Evolutionary conservation across 2,329 filamentous ascomycete genomes (phyloP).

Genomic region (Fonsecaea monophora): DNA sequence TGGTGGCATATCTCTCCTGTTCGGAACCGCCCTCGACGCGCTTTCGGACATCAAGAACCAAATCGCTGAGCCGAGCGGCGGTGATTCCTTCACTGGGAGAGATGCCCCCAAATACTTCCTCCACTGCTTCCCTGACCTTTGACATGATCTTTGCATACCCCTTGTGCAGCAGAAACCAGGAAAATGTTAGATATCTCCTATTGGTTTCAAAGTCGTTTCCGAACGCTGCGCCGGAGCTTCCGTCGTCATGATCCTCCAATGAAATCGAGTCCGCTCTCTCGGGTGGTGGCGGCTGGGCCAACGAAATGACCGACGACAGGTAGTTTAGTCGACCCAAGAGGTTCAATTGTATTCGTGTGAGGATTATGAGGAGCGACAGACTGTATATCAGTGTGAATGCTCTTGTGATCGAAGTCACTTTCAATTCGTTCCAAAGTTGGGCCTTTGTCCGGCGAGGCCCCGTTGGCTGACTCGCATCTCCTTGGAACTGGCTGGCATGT

Average conservation of each 20-base stretch:
- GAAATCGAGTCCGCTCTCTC: slow-evolving; percentile 63
- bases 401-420: slow-evolving; percentile 88
- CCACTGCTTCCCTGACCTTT: slow-evolving; percentile 83
- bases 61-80: slow-evolving; percentile 76
- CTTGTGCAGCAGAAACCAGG: slow-evolving; percentile 94
- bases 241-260: slow-evolving; percentile 92
- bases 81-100: slow-evolving; percentile 89
- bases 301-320: slow-evolving; percentile 89
- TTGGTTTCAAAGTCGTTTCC: slow-evolving; percentile 97
- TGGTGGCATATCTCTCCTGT: slow-evolving; percentile 65
- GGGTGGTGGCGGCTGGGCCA: slow-evolving; percentile 76
- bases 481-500: slow-evolving; percentile 76
- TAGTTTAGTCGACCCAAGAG: slow-evolving; percentile 94
- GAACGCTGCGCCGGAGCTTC: slow-evolving; percentile 77
- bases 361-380: slow-evolving; percentile 82
- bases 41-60: slow-evolving; percentile 83
- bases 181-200: slow-evolving; percentile 91
- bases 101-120: slow-evolving; percentile 84
- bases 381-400: slow-evolving; percentile 93
- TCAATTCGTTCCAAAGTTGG: slow-evolving; percentile 96
- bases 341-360: slow-evolving; percentile 95
- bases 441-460: slow-evolving; percentile 76
- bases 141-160: slow-evolving; percentile 85
- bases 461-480: slow-evolving; percentile 50
- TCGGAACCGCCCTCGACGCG: slow-evolving; percentile 79